Percentiles rank a stretch among this genome's conserved stretches.
These are phyloP conservation scores for Penicillium fimorum DNA, from an alignment of 495 filamentous ascomycete genomes.

Conservation along the genomic window DNA sequence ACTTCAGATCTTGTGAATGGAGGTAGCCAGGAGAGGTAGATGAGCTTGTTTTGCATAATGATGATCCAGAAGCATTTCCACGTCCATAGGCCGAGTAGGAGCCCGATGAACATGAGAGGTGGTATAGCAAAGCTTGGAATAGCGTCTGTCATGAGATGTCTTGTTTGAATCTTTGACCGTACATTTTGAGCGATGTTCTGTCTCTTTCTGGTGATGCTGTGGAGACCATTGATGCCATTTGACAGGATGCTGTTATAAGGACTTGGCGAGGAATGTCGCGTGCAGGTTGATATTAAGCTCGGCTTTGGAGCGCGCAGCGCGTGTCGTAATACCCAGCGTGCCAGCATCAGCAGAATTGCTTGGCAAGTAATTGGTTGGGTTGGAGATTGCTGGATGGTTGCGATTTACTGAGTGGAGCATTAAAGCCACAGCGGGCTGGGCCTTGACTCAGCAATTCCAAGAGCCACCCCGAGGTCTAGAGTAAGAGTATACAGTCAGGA, in stretches of 20 bases:
- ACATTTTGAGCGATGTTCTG: not conserved
- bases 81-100: conserved; percentile 66
- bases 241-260: not conserved
- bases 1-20: conserved; percentile 53
- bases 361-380: not conserved
- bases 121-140: conserved; percentile 59
- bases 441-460: conserved; percentile 6
- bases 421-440: not conserved
- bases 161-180: not conserved
- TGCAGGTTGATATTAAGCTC: not conserved
- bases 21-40: conserved; percentile 75
- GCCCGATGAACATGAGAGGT: conserved; percentile 63
- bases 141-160: conserved; percentile 10
- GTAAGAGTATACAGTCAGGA: not conserved
- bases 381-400: conserved; percentile 1
- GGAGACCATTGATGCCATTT: conserved; percentile 1
- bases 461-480: not conserved
- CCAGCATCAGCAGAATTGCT: not conserved
- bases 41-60: conserved; percentile 77
- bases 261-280: not conserved
- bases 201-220: not conserved
- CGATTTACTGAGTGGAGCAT: not conserved
- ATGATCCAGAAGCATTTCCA: conserved; percentile 84
- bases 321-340: not conserved
- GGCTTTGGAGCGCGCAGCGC: not conserved